A percentile compares a stretch with the other conserved stretches of the same genome.
phyloP scores from a whole-genome alignment of 768 basidiomycete genomes.

The Leccinum olivaceopallidum region DNA sequence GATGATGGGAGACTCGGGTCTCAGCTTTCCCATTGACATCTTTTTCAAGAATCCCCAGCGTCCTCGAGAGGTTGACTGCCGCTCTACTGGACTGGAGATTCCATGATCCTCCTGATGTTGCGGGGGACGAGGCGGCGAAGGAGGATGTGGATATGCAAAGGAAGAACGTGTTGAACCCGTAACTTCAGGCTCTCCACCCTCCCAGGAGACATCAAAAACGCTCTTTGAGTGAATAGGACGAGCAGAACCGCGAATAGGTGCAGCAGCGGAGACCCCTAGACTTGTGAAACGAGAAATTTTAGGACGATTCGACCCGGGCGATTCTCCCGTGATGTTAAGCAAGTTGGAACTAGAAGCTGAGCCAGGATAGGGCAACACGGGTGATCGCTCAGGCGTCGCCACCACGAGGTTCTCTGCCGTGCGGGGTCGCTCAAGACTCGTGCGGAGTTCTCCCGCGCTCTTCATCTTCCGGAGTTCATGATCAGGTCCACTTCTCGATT shows the following conservation, averaged over 20 bases:
- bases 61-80: conserved; percentile 38
- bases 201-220: conserved; percentile 53
- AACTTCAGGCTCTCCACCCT: conserved; percentile 24
- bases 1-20: conserved; percentile 51
- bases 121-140: conserved; percentile 28
- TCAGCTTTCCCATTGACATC: conserved; percentile 97
- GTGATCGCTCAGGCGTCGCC: conserved; percentile 41
- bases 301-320: conserved; percentile 38
- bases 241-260: conserved; percentile 35
- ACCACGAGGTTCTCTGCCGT: conserved; percentile 28
- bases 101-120: conserved; percentile 16
- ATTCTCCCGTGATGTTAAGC: conserved; percentile 36
- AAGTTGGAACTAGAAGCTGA: conserved; percentile 75
- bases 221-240: conserved; percentile 43
- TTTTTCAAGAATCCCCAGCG: conserved; percentile 98
- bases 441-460: conserved; percentile 78
- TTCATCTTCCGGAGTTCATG: conserved; percentile 81
- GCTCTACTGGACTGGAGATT: conserved; percentile 27
- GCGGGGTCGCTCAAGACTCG: conserved; percentile 32
- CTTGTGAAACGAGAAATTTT: conserved; percentile 61
- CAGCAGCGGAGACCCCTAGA: conserved; percentile 48
- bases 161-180: conserved; percentile 25
- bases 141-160: conserved; percentile 23
- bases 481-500: conserved; percentile 46
- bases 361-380: conserved; percentile 50